Conservation (phyloP, 805 yeast species). For the Cyberlindnera euphorbiiphila region DNA sequence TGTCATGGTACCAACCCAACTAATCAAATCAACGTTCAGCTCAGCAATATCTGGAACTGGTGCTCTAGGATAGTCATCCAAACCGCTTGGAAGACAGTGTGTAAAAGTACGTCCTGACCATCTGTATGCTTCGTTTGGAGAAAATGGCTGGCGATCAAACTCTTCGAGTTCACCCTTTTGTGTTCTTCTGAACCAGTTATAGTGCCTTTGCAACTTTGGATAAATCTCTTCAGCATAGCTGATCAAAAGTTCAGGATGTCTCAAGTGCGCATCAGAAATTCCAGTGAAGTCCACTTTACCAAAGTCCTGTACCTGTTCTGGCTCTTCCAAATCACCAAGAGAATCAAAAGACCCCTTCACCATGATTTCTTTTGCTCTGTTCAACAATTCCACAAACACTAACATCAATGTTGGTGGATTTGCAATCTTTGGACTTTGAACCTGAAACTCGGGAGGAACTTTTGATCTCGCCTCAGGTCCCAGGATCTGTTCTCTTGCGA, state of each 20-base stretch:
- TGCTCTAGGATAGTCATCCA: conserved; percentile 94
- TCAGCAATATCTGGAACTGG: conserved; percentile 81
- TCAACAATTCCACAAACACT: conserved; percentile 55
- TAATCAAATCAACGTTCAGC: conserved; percentile 79
- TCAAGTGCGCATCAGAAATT: conserved; percentile 50
- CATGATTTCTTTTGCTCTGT: conserved; percentile 36
- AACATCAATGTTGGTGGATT: conserved; percentile 94
- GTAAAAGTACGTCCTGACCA: conserved; percentile 90
- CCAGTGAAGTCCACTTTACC: conserved; percentile 28
- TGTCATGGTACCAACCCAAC: conserved; percentile 95
- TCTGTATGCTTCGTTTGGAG: conserved; percentile 65
- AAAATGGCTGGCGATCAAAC: conserved; percentile 56
- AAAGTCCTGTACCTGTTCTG: conserved; percentile 25
- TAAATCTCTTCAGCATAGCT: conserved; percentile 62
- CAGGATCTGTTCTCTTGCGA: conserved; percentile 90
- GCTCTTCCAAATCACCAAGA: conserved; percentile 31
- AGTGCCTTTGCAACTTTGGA: conserved; percentile 73
- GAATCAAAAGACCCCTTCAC: conserved; percentile 13
- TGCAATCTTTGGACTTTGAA: conserved; percentile 85
- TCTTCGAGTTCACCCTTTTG: conserved; percentile 74
- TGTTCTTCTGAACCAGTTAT: conserved; percentile 77
- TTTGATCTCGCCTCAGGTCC: conserved; percentile 87
- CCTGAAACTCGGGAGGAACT: conserved; percentile 80
- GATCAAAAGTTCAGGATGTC: conserved; percentile 54
- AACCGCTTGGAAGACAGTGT: conserved; percentile 88